Percentiles rank a stretch among this genome's conserved stretches.
Evolutionary conservation across 768 basidiomycete species (phyloP).

Genomic region (Floccularia luteovirens): DNA sequence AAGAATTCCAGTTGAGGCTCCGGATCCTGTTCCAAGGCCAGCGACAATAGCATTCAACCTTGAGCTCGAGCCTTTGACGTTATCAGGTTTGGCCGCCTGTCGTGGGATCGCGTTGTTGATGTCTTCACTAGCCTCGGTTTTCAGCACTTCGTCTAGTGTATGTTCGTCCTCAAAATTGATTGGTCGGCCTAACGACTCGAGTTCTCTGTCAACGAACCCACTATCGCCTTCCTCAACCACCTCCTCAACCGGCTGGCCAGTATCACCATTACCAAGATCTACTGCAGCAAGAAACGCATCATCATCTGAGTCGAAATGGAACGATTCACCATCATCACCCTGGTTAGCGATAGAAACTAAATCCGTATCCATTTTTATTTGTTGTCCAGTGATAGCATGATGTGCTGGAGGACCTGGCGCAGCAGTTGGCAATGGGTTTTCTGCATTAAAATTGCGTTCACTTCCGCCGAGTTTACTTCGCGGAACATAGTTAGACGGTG

Average conservation of each 20-base stretch:
- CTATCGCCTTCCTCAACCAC: constrained; percentile 8
- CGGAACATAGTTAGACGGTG: no score
- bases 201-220: constrained; percentile 16
- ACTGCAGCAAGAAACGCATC: constrained; percentile 55
- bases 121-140: not conserved
- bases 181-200: constrained; percentile 24
- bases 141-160: constrained; percentile 12
- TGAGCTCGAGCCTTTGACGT: constrained; percentile 2
- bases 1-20: not conserved
- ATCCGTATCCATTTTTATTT: no score
- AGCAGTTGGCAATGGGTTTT: no score
- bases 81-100: not conserved
- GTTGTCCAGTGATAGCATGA: no score
- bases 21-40: constrained; percentile 5
- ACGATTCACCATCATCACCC: constrained; percentile 29
- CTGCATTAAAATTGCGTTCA: no score
- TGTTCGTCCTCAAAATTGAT: constrained; percentile 37
- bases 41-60: constrained; percentile 10
- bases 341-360: no score
- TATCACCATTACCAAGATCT: constrained; percentile 38
- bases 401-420: no score
- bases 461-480: no score
- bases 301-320: constrained; percentile 56
- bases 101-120: not conserved
- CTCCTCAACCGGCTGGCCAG: constrained; percentile 37